These are phyloP conservation scores for Silene latifolia DNA, from an alignment of 148 eudicot genomes.

Conservation along the genomic window DNA sequence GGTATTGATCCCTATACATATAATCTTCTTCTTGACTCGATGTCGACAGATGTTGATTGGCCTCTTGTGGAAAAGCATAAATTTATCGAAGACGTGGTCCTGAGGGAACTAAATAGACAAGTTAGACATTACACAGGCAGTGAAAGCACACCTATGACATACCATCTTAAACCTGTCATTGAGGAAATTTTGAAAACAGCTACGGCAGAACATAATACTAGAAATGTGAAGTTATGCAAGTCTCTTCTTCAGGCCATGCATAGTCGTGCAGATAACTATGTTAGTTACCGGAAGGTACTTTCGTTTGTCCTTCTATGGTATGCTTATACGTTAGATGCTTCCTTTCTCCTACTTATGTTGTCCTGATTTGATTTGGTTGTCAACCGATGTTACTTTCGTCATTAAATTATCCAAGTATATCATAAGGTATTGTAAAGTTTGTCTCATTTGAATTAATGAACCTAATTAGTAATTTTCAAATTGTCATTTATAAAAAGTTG, in stretches of 20 bases:
- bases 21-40: constrained; percentile 96
- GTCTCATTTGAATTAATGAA: background rate
- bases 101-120: constrained; percentile 77
- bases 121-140: constrained; percentile 74
- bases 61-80: constrained; percentile 65
- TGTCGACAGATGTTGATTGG: constrained; percentile 78
- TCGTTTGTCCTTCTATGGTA: background rate
- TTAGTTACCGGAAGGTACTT: constrained; percentile 88
- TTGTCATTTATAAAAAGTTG: background rate
- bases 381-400: no score
- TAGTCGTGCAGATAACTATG: constrained; percentile 84
- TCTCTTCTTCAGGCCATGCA: constrained; percentile 65
- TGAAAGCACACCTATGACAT: constrained; percentile 84
- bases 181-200: constrained; percentile 63
- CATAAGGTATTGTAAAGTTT: no score
- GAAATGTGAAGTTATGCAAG: constrained; percentile 50
- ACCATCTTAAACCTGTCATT: constrained; percentile 68
- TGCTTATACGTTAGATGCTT: background rate
- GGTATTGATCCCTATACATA: constrained; percentile 98
- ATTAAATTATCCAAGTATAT: background rate
- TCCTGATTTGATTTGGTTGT: no score
- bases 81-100: constrained; percentile 85
- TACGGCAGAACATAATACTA: constrained; percentile 38
- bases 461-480: background rate
- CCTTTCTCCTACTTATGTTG: background rate